These are phyloP conservation scores for Citrus glauca DNA, from an alignment of 345 rosid genomes.

Conservation along the genomic window DNA sequence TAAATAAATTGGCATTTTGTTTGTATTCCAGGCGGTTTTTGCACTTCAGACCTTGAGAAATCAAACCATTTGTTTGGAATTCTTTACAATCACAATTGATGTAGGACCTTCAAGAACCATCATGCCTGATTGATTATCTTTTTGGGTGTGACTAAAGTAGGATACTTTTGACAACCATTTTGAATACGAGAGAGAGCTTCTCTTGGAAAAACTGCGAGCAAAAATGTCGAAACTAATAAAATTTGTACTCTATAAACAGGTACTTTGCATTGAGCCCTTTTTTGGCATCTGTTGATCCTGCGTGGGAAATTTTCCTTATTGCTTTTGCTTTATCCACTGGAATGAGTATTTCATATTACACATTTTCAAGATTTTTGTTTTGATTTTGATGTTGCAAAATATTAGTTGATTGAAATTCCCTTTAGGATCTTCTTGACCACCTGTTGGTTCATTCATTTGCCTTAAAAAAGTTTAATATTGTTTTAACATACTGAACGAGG, in stretches of 20 bases:
- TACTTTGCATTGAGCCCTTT: not conserved
- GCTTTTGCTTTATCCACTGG: not conserved
- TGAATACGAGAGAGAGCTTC: constrained; percentile 7
- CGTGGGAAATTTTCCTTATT: not conserved
- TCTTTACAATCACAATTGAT: constrained; percentile 12
- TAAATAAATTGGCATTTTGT: constrained; percentile 21
- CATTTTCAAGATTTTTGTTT: not conserved
- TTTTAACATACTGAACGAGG: too few relatives aligned
- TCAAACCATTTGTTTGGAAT: constrained; percentile 14
- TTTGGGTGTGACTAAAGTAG: constrained; percentile 14
- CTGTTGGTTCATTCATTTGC: not conserved
- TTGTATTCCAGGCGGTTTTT: constrained; percentile 22
- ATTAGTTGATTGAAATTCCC: not conserved
- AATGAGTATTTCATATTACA: not conserved
- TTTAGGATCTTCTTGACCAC: not conserved
- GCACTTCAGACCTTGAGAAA: constrained; percentile 7
- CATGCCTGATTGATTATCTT: not conserved
- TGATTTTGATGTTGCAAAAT: not conserved
- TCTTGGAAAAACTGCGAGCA: not conserved
- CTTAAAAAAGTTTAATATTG: too few relatives aligned
- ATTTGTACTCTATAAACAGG: constrained; percentile 6
- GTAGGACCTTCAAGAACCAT: constrained; percentile 19
- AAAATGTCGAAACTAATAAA: constrained; percentile 2
- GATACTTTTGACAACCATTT: constrained; percentile 2
- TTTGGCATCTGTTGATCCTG: not conserved